Evolutionary conservation across 306 rosid genomes (phyloP), one percentile per base, ranked within the genome.

Genomic region (Medicago ruthenica): DNA sequence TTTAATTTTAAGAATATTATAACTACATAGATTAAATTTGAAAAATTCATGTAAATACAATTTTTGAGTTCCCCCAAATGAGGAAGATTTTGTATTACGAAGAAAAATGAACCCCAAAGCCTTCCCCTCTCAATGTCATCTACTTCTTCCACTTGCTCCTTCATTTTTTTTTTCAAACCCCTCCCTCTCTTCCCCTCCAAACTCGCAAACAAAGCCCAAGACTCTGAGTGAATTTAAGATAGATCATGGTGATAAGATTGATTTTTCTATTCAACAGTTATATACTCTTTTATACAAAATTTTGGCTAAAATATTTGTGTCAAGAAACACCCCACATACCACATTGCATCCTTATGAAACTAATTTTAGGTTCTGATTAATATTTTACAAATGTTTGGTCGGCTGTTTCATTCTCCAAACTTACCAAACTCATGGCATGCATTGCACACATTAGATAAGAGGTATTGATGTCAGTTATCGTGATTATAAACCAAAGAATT

Each of bases 401-500:
- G 22, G 51, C 17, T 51, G 69, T 31, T 53, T 53, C 67, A 50
- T 42, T 69, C 59, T 53, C 36, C 73, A 42, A 27, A 14, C 16
- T 47, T 65, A 77, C 75, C 61, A 76, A 77, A 71, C 27, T 63
- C 15, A 55, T 37, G 73, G 51, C 39, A 24, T 57, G 70, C 69
- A 64, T 54, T 9, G 61, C 14, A 55, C 16, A 62, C 57, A 69
- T 45, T 69, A 50, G 61, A 80, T 12, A 48, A 50, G n/a, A 74
- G 61, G 42, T 21, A 45, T 9, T 57, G 40, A 39, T 68, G 41
- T 70, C 76, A 20, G 62, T 57, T 57, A 50, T 13, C 40, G 36
- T 45, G 60, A 42, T 72, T 69, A 21, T 37, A 57, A 41, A 65
- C 31, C 69, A 61, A 60, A 31, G 27, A 55, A 53, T 58, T 59